A percentile compares a stretch with the other conserved stretches of the same genome.
phyloP scores from a whole-genome alignment of 176 grass and related monocot genomes.

The Aechmea fasciata region DNA sequence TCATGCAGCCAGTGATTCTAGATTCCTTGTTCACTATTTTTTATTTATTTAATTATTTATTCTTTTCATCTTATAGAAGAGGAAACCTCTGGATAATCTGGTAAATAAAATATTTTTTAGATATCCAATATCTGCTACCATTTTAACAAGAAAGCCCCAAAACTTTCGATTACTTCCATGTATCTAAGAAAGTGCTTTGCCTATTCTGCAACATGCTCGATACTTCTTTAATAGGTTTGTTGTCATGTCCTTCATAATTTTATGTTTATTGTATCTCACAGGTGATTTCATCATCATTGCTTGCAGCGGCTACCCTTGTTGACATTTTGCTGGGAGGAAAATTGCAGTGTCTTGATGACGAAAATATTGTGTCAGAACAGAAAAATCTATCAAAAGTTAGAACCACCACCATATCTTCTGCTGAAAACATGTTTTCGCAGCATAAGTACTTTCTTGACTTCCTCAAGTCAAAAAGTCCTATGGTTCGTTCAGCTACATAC shows the following conservation, averaged over 20 bases:
- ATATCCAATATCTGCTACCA: too few relatives aligned
- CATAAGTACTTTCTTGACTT: constrained; percentile 83
- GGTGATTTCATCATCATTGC: constrained; percentile 84
- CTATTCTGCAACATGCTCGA: not conserved
- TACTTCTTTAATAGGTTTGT: not conserved
- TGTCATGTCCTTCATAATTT: not conserved
- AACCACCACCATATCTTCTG: constrained; percentile 44
- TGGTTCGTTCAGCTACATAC: constrained; percentile 65
- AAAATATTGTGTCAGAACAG: constrained; percentile 41
- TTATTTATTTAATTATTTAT: not conserved
- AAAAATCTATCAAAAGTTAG: constrained; percentile 61
- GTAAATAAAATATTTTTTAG: constrained; percentile 1
- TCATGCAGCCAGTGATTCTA: not conserved
- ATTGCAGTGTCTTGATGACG: constrained; percentile 32
- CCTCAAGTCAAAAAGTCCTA: constrained; percentile 60
- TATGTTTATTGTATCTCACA: constrained; percentile 26
- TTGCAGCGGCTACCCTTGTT: constrained; percentile 77
- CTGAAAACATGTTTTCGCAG: constrained; percentile 58
- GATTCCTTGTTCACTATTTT: not conserved
- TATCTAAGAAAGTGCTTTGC: not conserved
- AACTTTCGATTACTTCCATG: not conserved
- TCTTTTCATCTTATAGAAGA: not conserved
- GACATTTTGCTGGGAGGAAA: constrained; percentile 85
- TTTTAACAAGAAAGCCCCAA: too few relatives aligned
- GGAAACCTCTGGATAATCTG: not conserved